phyloP scores from a whole-genome alignment of 768 basidiomycete species.

The Naganishia vaughanmartiniae region DNA sequence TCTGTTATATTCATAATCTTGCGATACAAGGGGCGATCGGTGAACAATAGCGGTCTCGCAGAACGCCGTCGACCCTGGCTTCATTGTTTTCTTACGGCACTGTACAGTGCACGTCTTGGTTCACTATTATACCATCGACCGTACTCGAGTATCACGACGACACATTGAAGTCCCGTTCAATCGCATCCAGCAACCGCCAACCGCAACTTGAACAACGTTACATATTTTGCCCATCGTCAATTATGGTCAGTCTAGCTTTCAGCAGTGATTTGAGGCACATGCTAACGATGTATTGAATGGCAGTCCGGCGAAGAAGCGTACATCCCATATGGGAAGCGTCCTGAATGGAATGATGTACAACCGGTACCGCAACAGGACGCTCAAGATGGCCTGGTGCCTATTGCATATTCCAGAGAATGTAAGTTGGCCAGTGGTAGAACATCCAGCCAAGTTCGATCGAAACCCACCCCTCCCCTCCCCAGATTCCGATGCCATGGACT shows the following conservation, averaged over 20 bases:
- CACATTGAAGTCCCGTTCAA: not conserved
- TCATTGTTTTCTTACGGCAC: not conserved
- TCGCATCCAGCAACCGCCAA: not conserved
- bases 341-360: constrained; percentile 75
- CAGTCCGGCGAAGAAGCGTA: constrained; percentile 32
- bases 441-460: not conserved
- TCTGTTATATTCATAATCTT: too few relatives aligned
- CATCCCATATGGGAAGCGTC: constrained; percentile 60
- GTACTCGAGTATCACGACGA: not conserved
- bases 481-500: constrained; percentile 27
- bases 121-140: not conserved
- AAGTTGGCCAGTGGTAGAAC: constrained; percentile 47
- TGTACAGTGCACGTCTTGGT: not conserved
- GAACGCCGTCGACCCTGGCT: not conserved
- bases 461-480: not conserved
- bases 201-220: not conserved
- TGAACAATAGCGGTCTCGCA: constrained; percentile 1
- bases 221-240: not conserved
- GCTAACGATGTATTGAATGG: not conserved
- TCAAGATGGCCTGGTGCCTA: constrained; percentile 77
- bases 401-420: constrained; percentile 89
- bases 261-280: not conserved
- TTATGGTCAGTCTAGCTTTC: not conserved
- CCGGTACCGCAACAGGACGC: constrained; percentile 78
- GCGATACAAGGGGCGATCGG: too few relatives aligned